Conservation (phyloP, 805 yeast species). For the Jamesozyma piceae region DNA sequence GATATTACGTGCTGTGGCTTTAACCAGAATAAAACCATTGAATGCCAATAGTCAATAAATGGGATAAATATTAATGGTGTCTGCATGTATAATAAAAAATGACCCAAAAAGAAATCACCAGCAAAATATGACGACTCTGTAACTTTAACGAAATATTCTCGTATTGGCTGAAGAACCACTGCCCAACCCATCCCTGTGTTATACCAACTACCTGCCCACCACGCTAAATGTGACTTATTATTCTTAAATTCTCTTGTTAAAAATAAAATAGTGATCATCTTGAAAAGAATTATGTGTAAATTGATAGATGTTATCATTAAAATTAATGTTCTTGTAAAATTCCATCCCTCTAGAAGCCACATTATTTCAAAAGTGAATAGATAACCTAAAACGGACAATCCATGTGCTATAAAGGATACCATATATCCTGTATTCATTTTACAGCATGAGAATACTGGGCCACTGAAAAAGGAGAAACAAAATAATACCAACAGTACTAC, state of each 20-base stretch:
- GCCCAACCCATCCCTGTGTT: conserved; percentile 54
- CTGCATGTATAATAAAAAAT: conserved; percentile 47
- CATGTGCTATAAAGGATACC: conserved; percentile 50
- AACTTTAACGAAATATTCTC: conserved; percentile 56
- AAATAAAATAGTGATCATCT: conserved; percentile 38
- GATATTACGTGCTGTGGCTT: conserved; percentile 39
- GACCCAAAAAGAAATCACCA: conserved; percentile 53
- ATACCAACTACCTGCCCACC: conserved; percentile 77
- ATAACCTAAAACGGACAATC: conserved; percentile 43
- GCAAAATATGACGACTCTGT: conserved; percentile 62
- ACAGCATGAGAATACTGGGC: conserved; percentile 40
- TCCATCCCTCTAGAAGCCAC: conserved; percentile 62
- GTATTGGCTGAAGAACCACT: conserved; percentile 48
- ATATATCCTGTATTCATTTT: conserved; percentile 39
- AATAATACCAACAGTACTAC: conserved; percentile 30
- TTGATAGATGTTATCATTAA: conserved; percentile 50
- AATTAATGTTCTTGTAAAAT: conserved; percentile 47
- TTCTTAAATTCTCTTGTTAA: conserved; percentile 55
- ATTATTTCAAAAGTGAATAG: conserved; percentile 50
- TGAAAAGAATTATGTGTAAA: conserved; percentile 51
- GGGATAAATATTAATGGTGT: conserved; percentile 56
- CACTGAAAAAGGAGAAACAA: conserved; percentile 38
- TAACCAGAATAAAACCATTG: conserved; percentile 59
- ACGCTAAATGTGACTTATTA: conserved; percentile 53
- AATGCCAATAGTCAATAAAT: conserved; percentile 56